phyloP scores from a whole-genome alignment of 768 basidiomycete species.

The Amanita fuliginea region DNA sequence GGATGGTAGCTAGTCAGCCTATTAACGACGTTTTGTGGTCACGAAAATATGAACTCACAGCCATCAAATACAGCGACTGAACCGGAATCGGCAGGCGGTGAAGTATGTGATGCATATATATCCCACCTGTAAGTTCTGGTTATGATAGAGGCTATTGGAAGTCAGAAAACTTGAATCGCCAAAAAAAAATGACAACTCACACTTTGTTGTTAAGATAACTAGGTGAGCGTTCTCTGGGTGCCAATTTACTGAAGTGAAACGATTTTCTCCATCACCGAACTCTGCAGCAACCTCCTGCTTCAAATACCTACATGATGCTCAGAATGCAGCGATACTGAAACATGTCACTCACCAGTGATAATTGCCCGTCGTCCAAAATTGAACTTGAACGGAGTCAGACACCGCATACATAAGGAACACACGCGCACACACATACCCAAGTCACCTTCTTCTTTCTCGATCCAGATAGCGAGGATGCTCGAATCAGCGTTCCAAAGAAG shows the following conservation, averaged over 20 bases:
- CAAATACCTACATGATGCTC: slow-evolving; percentile 53
- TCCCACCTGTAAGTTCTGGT: slow-evolving; percentile 70
- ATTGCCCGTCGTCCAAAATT: slow-evolving; percentile 90
- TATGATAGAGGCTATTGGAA: slow-evolving; percentile 36
- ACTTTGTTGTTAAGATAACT: slow-evolving; percentile 53
- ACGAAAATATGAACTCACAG: slow-evolving; percentile 33
- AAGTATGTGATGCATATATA: slow-evolving; percentile 47
- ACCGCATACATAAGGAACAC: not conserved
- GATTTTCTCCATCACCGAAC: slow-evolving; percentile 20
- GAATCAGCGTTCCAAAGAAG: slow-evolving; percentile 86
- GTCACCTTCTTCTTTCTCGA: slow-evolving; percentile 58
- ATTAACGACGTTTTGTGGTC: slow-evolving; percentile 1
- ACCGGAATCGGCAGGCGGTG: slow-evolving; percentile 67
- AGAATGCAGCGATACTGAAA: not conserved
- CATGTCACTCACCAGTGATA: slow-evolving; percentile 67
- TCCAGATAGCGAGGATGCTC: slow-evolving; percentile 75
- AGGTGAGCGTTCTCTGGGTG: slow-evolving; percentile 71
- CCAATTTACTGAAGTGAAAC: slow-evolving; percentile 74
- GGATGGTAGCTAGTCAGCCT: slow-evolving; percentile 41
- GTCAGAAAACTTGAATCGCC: slow-evolving; percentile 1
- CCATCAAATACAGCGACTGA: slow-evolving; percentile 87
- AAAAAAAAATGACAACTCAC: slow-evolving; percentile 29
- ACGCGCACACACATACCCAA: slow-evolving; percentile 43
- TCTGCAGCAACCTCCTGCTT: slow-evolving; percentile 72
- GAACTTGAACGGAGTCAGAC: slow-evolving; percentile 38